Base-by-base conservation (phyloP, 257 asterid species). In the Solanum arcanum region DNA sequence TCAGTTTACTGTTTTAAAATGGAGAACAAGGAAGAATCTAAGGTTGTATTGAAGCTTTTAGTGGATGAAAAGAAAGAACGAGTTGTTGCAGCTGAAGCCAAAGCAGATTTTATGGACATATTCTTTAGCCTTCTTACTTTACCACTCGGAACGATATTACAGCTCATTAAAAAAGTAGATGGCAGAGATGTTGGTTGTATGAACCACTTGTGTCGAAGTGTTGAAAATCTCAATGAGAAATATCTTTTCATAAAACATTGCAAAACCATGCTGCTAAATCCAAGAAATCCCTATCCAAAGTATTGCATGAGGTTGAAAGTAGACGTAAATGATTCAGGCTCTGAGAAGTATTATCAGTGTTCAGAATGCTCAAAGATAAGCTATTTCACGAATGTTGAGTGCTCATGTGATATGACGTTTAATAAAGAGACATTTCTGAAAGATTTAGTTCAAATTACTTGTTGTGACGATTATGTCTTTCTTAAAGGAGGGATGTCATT, bases 61-160 rank as follows among this genome's bases (percentile, higher is more conserved):
- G 29, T 78, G 21, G 86, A 86, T 13, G 39, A 78, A 60, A 64
- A 20, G 56, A 86, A 39, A 27, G 56, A 81, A 20, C 49, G 74
- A 29, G 86, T 86, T 10, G 35, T 86, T 77, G 86, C 88, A 10
- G 86, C 86, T 6, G 86, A 86, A 78, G 49, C 88, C 33, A 11
- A 21, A 16, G 52, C 37, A n/a, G 88, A 78, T 31, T 86, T 86
- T 44, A 60, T 86, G 37, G 88, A 86, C 44, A 69, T 66, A 59
- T 25, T 86, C 16, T 9, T 64, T 64, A 78, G 86, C 81, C 27
- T 86, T 73, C 88, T 86, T 18, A 7, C 81, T 23, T 46, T 86
- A 56, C 88, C 72, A 42, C 18, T 78, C 59, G 88, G 86, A 77
- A 78, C 72, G 10, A 62, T 86, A 29, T 62, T 86, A 12, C 25